Conservation (phyloP, 495 filamentous ascomycete species). For the Immersiella caudata region DNA sequence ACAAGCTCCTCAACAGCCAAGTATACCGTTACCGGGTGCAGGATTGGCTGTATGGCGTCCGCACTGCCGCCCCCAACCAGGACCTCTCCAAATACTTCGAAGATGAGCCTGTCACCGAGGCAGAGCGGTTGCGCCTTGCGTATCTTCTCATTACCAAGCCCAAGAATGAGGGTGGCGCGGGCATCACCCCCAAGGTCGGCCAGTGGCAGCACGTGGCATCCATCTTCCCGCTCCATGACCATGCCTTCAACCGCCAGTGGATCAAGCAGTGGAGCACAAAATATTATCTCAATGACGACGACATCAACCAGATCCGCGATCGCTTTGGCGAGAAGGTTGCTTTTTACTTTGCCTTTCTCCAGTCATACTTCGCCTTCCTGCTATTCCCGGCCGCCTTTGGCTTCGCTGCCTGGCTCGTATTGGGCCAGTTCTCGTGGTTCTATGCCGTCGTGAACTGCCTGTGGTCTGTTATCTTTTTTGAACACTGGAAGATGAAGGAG, state of each 20-base stretch:
- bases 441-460: conserved; percentile 82
- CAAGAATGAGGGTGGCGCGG: conserved; percentile 80
- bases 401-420: conserved; percentile 74
- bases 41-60: conserved; percentile 94
- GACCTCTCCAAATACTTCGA: conserved; percentile 65
- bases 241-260: conserved; percentile 85
- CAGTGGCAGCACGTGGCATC: conserved; percentile 84
- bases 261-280: conserved; percentile 85
- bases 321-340: conserved; percentile 92
- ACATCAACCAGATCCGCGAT: conserved; percentile 83
- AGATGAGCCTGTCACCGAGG: conserved; percentile 75
- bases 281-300: conserved; percentile 74
- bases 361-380: conserved; percentile 87
- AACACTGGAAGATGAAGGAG: conserved; percentile 97
- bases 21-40: conserved; percentile 78
- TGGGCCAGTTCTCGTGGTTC: conserved; percentile 81
- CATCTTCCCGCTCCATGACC: conserved; percentile 88
- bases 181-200: conserved; percentile 79
- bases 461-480: conserved; percentile 89
- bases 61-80: conserved; percentile 74
- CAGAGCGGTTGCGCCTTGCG: conserved; percentile 83
- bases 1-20: conserved; percentile 61
- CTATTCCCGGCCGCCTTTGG: conserved; percentile 85
- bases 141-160: conserved; percentile 86
- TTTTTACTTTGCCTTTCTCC: conserved; percentile 95